Percentiles rank a stretch among this genome's conserved stretches.
These are phyloP conservation scores for Vitellaria paradoxa DNA, from an alignment of 179 eudicot genomes.

Conservation along the genomic window DNA sequence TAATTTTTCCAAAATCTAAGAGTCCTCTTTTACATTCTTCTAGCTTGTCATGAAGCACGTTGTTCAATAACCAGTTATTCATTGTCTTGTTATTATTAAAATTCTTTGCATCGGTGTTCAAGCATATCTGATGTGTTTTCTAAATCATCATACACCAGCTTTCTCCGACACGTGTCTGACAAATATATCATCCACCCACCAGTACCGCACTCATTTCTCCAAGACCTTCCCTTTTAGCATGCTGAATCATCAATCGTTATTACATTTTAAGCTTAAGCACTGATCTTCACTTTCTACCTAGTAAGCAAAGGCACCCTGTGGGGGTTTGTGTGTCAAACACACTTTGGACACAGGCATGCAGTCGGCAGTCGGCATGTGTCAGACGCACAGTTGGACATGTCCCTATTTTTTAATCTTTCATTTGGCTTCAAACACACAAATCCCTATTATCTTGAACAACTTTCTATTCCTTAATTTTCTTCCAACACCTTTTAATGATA, in stretches of 20 bases:
- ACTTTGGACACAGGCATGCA: too few species aligned
- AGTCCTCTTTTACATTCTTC: not conserved
- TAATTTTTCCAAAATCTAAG: not conserved
- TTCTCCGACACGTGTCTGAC: not conserved
- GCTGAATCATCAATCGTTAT: not conserved
- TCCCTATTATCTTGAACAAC: too few species aligned
- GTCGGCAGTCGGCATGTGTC: too few species aligned
- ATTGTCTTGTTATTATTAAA: not conserved
- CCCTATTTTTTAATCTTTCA: too few species aligned
- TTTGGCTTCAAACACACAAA: too few species aligned
- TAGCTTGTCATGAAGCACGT: not conserved
- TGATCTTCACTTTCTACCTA: constrained; percentile 2
- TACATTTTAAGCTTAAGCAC: not conserved
- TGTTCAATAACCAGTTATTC: not conserved
- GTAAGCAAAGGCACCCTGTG: too few species aligned
- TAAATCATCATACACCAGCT: not conserved
- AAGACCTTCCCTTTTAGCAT: not conserved
- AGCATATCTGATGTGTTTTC: not conserved
- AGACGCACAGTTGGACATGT: too few species aligned
- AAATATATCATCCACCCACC: not conserved
- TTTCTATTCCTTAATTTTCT: too few species aligned
- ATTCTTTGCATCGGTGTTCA: not conserved
- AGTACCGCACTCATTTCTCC: too few species aligned
- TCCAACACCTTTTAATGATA: too few species aligned
- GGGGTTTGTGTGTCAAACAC: too few species aligned